These are phyloP conservation scores for Prunus mongolica DNA, from an alignment of 306 rosid genomes.

Conservation along the genomic window DNA sequence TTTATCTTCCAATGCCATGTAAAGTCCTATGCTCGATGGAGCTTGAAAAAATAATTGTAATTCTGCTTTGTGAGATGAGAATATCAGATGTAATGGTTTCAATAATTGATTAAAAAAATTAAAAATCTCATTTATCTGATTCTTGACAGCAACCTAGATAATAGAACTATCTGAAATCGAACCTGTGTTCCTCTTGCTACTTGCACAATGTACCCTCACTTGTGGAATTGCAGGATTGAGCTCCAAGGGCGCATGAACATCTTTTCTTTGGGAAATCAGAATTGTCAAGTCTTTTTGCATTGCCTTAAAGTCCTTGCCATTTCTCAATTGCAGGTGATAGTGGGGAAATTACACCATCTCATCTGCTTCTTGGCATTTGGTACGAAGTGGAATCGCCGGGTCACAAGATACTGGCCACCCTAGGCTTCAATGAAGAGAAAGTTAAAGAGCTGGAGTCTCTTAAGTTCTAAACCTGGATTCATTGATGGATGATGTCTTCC, in stretches of 20 bases:
- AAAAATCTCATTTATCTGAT: not conserved
- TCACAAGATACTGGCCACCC: slow-evolving; percentile 48
- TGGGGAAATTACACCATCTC: slow-evolving; percentile 52
- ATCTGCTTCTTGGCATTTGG: slow-evolving; percentile 71
- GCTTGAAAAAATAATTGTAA: not conserved
- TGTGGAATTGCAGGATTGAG: not conserved
- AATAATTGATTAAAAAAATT: not conserved
- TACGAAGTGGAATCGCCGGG: slow-evolving; percentile 54
- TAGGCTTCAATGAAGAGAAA: slow-evolving; percentile 60
- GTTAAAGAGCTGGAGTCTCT: slow-evolving; percentile 56
- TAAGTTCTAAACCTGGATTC: slow-evolving; percentile 40
- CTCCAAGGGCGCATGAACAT: not conserved
- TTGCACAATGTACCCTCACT: not conserved
- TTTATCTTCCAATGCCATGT: not conserved
- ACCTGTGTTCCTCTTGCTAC: not conserved
- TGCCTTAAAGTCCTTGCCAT: not conserved
- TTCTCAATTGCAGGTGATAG: slow-evolving; percentile 35
- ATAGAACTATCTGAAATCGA: not conserved
- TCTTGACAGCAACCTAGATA: not conserved
- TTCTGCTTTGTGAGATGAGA: not conserved
- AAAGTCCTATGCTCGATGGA: not conserved
- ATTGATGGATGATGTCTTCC: slow-evolving; percentile 38
- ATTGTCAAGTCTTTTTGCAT: not conserved
- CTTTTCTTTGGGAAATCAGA: not conserved
- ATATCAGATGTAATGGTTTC: not conserved